Percentiles rank a stretch among this genome's conserved stretches.
Conservation (phyloP, 2,329 filamentous ascomycete genomes). For the Stemphylium vesicarium region DNA sequence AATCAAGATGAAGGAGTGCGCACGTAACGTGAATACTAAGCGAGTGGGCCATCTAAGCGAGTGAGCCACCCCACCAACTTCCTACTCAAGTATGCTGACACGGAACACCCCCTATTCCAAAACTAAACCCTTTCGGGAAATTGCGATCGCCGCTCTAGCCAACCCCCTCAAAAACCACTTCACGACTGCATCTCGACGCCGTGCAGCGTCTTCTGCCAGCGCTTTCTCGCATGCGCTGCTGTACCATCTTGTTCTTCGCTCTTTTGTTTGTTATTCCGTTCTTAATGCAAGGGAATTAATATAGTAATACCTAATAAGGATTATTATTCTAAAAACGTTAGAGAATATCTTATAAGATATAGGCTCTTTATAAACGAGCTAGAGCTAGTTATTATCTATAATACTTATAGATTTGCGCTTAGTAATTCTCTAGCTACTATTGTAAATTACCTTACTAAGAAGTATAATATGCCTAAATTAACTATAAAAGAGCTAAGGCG, state of each 20-base stretch:
- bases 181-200: not conserved
- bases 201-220: not conserved
- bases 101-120: not conserved
- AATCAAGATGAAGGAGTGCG: too few species aligned
- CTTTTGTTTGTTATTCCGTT: not conserved
- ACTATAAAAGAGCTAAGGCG: not conserved
- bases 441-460: not conserved
- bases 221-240: not conserved
- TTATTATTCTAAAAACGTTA: not conserved
- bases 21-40: too few species aligned
- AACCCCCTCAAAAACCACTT: not conserved
- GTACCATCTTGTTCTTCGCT: not conserved
- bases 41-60: too few species aligned
- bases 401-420: not conserved
- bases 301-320: not conserved
- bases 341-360: not conserved
- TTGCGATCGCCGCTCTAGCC: not conserved
- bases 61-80: too few species aligned
- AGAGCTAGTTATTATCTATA: slow-evolving; percentile 2
- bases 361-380: not conserved
- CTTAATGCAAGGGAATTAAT: not conserved
- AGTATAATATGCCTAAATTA: not conserved
- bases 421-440: not conserved
- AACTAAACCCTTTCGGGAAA: not conserved
- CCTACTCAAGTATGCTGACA: not conserved